Conservation (phyloP, 1,139 yeast genomes). For the Suhomyces yuchorum region DNA sequence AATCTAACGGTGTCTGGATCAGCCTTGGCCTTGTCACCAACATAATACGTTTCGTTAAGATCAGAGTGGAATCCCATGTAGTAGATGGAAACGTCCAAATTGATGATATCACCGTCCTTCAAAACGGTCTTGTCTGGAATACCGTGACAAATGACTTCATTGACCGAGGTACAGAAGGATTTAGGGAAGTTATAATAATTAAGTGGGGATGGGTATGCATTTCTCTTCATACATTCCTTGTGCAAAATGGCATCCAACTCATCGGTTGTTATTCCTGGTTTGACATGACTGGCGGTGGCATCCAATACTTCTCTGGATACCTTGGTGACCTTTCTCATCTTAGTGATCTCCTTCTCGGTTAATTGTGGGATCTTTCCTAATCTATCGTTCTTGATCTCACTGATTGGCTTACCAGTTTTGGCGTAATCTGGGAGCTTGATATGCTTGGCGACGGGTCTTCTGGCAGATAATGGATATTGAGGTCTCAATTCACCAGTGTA, state of each 20-base stretch:
- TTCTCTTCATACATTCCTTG: slow-evolving; percentile 82
- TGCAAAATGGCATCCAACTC: slow-evolving; percentile 87
- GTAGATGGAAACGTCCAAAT: slow-evolving; percentile 84
- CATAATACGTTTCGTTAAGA: slow-evolving; percentile 94
- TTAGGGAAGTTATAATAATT: slow-evolving; percentile 95
- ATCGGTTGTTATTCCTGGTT: slow-evolving; percentile 92
- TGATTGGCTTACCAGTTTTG: slow-evolving; percentile 70
- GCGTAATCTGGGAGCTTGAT: slow-evolving; percentile 88
- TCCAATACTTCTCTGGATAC: slow-evolving; percentile 90
- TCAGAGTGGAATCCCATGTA: slow-evolving; percentile 92
- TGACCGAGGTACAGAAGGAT: slow-evolving; percentile 88
- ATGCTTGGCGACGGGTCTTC: slow-evolving; percentile 68
- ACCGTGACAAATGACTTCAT: slow-evolving; percentile 96
- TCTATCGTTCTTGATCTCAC: slow-evolving; percentile 77
- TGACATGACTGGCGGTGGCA: slow-evolving; percentile 76
- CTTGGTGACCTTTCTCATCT: slow-evolving; percentile 70
- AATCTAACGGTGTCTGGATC: slow-evolving; percentile 79
- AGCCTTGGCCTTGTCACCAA: slow-evolving; percentile 82
- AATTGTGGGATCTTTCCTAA: slow-evolving; percentile 65
- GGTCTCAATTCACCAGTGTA: slow-evolving; percentile 81
- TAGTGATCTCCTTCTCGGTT: slow-evolving; percentile 66
- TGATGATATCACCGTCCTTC: slow-evolving; percentile 92
- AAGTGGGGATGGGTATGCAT: slow-evolving; percentile 92
- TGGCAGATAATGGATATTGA: slow-evolving; percentile 75
- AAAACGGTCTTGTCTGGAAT: slow-evolving; percentile 87